A percentile compares a stretch with the other conserved stretches of the same genome.
These are phyloP conservation scores for Zanthoxylum bungeanum DNA, from an alignment of 345 rosid species.

Conservation along the genomic window DNA sequence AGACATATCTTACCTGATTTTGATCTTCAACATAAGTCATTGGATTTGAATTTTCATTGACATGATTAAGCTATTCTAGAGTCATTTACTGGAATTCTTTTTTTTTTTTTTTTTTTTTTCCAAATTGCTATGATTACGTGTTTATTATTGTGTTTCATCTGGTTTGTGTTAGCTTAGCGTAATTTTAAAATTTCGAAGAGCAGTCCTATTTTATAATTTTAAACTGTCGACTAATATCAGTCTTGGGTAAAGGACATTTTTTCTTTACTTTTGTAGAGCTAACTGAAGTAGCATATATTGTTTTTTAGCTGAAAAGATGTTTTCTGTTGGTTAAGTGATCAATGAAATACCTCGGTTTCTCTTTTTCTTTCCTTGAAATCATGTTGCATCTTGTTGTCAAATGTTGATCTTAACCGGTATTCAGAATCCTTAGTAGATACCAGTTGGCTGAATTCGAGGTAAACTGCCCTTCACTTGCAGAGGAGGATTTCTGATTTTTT, in stretches of 20 bases:
- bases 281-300: background rate
- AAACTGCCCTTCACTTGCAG: slow-evolving; percentile 5
- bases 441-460: slow-evolving; percentile 97
- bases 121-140: background rate
- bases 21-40: background rate
- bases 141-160: background rate
- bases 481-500: slow-evolving; percentile 2
- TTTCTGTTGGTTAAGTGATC: background rate
- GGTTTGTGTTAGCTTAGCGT: background rate
- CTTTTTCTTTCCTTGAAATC: background rate
- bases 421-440: slow-evolving; percentile 81
- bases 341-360: background rate
- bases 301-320: background rate
- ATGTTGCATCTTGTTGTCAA: background rate
- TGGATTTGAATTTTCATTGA: background rate
- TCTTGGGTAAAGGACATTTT: background rate
- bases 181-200: background rate
- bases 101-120: background rate
- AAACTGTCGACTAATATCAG: background rate
- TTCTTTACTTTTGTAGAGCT: background rate
- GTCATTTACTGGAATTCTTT: background rate
- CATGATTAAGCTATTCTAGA: background rate
- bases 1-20: background rate
- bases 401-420: slow-evolving; percentile 45
- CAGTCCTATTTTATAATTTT: background rate